Percentiles rank a stretch among this genome's conserved stretches.
Evolutionary conservation across 768 basidiomycete genomes (phyloP).

Genomic region (Boletus pseudopeckii): DNA sequence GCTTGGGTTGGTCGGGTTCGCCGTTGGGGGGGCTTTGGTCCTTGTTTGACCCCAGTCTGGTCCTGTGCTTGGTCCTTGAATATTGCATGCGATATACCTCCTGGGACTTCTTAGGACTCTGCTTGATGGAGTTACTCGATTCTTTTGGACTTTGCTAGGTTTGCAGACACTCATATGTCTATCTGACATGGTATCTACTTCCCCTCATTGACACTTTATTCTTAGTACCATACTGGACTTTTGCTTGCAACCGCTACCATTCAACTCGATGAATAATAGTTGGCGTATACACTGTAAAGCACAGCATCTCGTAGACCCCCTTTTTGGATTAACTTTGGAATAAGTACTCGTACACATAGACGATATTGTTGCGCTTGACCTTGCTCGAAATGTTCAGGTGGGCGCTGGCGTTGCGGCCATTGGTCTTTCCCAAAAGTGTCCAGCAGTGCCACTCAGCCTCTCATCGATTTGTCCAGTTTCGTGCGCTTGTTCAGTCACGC

Average conservation of each 20-base stretch:
- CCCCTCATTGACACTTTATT: slow-evolving; percentile 27
- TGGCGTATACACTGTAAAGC: slow-evolving; percentile 23
- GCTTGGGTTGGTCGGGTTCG: slow-evolving; percentile 43
- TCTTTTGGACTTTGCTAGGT: slow-evolving; percentile 19
- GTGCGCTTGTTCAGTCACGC: background rate
- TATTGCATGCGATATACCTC: slow-evolving; percentile 15
- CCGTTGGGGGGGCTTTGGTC: slow-evolving; percentile 48
- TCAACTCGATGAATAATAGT: slow-evolving; percentile 18
- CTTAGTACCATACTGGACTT: slow-evolving; percentile 22
- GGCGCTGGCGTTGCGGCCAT: background rate
- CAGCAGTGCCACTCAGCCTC: background rate
- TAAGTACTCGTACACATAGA: background rate
- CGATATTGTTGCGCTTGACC: background rate
- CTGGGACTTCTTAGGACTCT: slow-evolving; percentile 6
- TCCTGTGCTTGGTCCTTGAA: background rate
- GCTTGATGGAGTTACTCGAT: slow-evolving; percentile 12
- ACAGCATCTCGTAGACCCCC: slow-evolving; percentile 17
- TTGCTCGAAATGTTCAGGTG: background rate
- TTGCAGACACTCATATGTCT: slow-evolving; percentile 20
- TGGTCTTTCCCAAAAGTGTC: background rate
- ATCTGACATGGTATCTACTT: slow-evolving; percentile 17
- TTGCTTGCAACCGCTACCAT: slow-evolving; percentile 12
- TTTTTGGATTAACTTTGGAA: background rate
- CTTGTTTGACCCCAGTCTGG: slow-evolving; percentile 34
- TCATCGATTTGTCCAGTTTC: background rate